phyloP scores from a whole-genome alignment of 106 monocot species.

The Acorus gramineus region DNA sequence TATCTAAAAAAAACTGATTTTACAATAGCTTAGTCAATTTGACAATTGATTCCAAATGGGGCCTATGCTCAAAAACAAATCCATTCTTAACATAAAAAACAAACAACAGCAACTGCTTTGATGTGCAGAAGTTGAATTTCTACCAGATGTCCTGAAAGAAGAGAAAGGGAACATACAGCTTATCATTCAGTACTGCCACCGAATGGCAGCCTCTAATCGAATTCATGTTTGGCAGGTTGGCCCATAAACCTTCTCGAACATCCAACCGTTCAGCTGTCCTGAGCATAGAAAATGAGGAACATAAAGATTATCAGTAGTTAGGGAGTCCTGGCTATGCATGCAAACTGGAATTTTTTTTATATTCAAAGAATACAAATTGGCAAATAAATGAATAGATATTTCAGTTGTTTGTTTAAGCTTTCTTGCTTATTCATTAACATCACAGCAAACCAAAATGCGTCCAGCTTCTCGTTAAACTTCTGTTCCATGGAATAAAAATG shows the following conservation, averaged over 20 bases:
- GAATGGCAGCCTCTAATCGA: constrained; percentile 48
- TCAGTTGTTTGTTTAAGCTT: too few relatives aligned
- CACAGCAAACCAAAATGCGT: too few relatives aligned
- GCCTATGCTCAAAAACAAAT: too few relatives aligned
- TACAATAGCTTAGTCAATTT: too few relatives aligned
- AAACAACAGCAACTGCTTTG: not conserved
- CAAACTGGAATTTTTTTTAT: not conserved
- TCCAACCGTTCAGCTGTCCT: constrained; percentile 76
- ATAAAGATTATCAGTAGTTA: not conserved
- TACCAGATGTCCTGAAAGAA: not conserved
- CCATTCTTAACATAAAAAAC: too few relatives aligned
- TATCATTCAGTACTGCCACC: constrained; percentile 43
- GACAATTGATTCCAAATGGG: too few relatives aligned
- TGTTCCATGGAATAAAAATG: too few relatives aligned
- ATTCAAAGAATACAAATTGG: too few relatives aligned
- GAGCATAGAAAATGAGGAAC: constrained; percentile 1
- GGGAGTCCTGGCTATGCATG: not conserved
- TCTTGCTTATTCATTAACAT: too few relatives aligned
- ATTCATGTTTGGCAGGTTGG: constrained; percentile 47
- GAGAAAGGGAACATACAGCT: constrained; percentile 32
- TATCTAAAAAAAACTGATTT: too few relatives aligned
- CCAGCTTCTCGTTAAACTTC: too few relatives aligned
- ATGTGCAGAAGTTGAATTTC: not conserved
- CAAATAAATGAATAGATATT: too few relatives aligned
- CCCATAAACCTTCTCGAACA: constrained; percentile 54